A percentile compares a stretch with the other conserved stretches of the same genome.
Evolutionary conservation across 1,284 basidiomycete genomes (phyloP).

Genomic region (Phaffia rhodozyma): DNA sequence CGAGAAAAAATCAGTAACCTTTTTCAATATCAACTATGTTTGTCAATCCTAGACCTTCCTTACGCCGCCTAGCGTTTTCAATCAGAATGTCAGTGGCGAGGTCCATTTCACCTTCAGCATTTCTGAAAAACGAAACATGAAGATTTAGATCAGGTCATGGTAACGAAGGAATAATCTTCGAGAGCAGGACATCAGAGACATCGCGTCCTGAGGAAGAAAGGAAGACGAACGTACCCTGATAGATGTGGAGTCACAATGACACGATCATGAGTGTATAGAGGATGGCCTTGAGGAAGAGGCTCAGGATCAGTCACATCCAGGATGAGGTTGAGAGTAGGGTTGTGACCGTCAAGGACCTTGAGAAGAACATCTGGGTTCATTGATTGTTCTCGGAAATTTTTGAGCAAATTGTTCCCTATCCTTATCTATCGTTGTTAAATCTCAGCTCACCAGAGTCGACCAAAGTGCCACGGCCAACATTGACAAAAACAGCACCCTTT

Average conservation of each 20-base stretch:
- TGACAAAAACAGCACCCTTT: slow-evolving; percentile 31
- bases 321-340: slow-evolving; percentile 27
- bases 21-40: slow-evolving; percentile 31
- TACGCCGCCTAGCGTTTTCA: slow-evolving; percentile 32
- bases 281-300: slow-evolving; percentile 31
- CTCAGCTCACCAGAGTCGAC: slow-evolving; percentile 18
- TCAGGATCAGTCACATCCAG: slow-evolving; percentile 38
- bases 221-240: not conserved
- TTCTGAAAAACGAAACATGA: not conserved
- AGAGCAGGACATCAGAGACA: not conserved
- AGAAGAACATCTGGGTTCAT: slow-evolving; percentile 26
- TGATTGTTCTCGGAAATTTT: not conserved
- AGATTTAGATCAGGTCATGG: too few relatives aligned
- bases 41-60: slow-evolving; percentile 26
- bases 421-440: not conserved
- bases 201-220: not conserved
- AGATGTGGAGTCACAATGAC: slow-evolving; percentile 21
- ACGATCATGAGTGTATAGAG: slow-evolving; percentile 30
- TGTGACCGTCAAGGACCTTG: slow-evolving; percentile 22
- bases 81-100: slow-evolving; percentile 29
- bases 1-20: slow-evolving; percentile 29
- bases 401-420: not conserved
- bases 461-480: slow-evolving; percentile 35
- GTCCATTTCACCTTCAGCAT: slow-evolving; percentile 8
- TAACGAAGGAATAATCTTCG: too few relatives aligned